Percentiles rank a stretch among this genome's conserved stretches.
phyloP scores from a whole-genome alignment of 1,139 yeast genomes.

The Wickerhamomyces sp. region DNA sequence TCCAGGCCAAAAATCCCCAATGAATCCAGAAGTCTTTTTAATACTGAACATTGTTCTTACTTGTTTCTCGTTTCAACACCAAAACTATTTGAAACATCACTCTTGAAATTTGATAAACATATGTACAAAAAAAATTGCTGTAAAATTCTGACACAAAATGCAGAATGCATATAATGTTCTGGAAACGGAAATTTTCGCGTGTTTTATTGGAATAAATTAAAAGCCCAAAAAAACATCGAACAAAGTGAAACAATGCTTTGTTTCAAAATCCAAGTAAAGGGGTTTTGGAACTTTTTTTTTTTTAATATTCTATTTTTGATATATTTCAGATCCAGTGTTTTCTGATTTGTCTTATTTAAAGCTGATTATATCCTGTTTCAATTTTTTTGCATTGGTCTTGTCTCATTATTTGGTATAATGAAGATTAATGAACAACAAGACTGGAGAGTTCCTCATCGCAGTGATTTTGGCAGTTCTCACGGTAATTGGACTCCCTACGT shows the following conservation, averaged over 20 bases:
- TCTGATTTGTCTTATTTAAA: no score
- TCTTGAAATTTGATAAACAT: no score
- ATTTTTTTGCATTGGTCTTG: no score
- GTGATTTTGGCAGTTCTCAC: neutral
- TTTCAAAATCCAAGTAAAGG: no score
- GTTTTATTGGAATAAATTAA: neutral
- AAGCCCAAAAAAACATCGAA: no score
- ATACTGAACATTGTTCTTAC: neutral
- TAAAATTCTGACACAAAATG: neutral
- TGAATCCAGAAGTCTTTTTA: neutral
- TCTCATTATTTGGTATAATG: no score
- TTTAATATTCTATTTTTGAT: no score
- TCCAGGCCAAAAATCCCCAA: neutral
- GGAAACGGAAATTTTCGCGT: neutral
- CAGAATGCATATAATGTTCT: neutral
- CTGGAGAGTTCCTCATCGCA: neutral
- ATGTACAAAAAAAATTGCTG: neutral
- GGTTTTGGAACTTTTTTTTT: no score
- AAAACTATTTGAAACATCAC: neutral
- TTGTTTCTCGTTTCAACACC: neutral
- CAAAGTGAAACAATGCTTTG: no score
- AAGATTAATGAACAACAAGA: no score
- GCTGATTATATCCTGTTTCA: no score
- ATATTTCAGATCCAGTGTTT: no score
- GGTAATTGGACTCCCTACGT: neutral